A percentile compares a stretch with the other conserved stretches of the same genome.
phyloP scores from a whole-genome alignment of 805 yeast species.

The Wickerhamomyces tratensis region DNA sequence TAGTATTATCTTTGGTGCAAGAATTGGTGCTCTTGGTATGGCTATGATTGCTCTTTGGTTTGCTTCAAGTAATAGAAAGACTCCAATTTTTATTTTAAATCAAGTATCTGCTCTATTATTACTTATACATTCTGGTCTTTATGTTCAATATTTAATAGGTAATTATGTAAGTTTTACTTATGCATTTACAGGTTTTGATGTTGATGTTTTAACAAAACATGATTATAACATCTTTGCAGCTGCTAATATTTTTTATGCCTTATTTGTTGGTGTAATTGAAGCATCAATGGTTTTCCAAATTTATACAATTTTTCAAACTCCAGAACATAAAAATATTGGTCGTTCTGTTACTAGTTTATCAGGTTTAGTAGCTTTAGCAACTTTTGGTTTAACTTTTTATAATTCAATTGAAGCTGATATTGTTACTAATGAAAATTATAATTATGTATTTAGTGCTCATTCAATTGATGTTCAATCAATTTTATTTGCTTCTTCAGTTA shows the following conservation, averaged over 20 bases:
- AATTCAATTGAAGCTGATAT: constrained; percentile 36
- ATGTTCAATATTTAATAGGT: constrained; percentile 42
- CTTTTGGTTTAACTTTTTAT: constrained; percentile 50
- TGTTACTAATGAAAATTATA: constrained; percentile 19
- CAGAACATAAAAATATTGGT: constrained; percentile 34
- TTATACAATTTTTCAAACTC: constrained; percentile 56
- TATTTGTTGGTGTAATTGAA: constrained; percentile 55
- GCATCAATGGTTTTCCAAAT: constrained; percentile 64
- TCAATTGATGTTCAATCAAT: constrained; percentile 46
- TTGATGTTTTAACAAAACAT: constrained; percentile 23
- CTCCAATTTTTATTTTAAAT: constrained; percentile 72
- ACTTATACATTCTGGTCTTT: constrained; percentile 52
- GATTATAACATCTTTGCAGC: constrained; percentile 48
- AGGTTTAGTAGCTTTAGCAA: constrained; percentile 37
- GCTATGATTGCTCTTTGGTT: constrained; percentile 38
- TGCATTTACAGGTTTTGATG: constrained; percentile 34
- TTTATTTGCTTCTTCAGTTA: constrained; percentile 60
- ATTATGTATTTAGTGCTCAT: constrained; percentile 21
- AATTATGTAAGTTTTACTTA: constrained; percentile 40
- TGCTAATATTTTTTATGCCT: constrained; percentile 46
- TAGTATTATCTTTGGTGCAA: constrained; percentile 42
- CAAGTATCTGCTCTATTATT: constrained; percentile 46
- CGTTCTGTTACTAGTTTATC: constrained; percentile 27
- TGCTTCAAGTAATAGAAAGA: constrained; percentile 39
- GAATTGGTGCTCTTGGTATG: constrained; percentile 45